Base-by-base conservation (phyloP, 495 filamentous ascomycete genomes). In the Hypoxylon crocopeplum region DNA sequence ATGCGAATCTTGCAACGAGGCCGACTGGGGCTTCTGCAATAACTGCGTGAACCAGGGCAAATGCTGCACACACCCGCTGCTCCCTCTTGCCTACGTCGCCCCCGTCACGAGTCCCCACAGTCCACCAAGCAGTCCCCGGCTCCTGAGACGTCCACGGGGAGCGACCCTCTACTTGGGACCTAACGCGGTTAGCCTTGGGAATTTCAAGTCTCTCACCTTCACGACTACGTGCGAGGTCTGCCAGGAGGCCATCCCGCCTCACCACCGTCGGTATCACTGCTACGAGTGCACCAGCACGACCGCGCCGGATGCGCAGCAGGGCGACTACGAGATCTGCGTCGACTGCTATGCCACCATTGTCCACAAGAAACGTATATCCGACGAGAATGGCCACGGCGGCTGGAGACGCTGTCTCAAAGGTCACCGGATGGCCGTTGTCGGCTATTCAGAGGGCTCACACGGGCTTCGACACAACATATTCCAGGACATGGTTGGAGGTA, bases 1-100 rank as follows among this genome's bases (percentile, higher is more conserved):
- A 53, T 97, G 92, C 70, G 83, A 84, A 48, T 61, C 77, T 30
- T 97, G 92, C 72, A 95, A 96, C 63, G 87, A 93, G 48, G 92
- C 89, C 20, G 91, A 92, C 64, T 97, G 92, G 92, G 92, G 92
- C 0, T 96, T 90, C 64, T 97, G 92, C 73, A 87, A 88, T 55
- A 67, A 72, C 50, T 97, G 92, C 66, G 90, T 96, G 21, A 90
- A 90, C 38, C 84, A 84, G 70, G 89, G 86, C 10, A 78, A 78
- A 36, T 86, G 84, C 59, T 97, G 92, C 73, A 89, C 85, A 0
- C 92, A 97, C 65, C 75, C 86, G 0, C 75, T 97, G 0, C 76
- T 93, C 1, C 89, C 92, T 2, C 73, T 93, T 8, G 67, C 72
- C 5, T 81, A 79, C 48, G 56, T 66, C 19, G 48, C 64, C 13